phyloP scores from a whole-genome alignment of 371 early-diverging fungal species.

The Capillidium rhysosporum region DNA sequence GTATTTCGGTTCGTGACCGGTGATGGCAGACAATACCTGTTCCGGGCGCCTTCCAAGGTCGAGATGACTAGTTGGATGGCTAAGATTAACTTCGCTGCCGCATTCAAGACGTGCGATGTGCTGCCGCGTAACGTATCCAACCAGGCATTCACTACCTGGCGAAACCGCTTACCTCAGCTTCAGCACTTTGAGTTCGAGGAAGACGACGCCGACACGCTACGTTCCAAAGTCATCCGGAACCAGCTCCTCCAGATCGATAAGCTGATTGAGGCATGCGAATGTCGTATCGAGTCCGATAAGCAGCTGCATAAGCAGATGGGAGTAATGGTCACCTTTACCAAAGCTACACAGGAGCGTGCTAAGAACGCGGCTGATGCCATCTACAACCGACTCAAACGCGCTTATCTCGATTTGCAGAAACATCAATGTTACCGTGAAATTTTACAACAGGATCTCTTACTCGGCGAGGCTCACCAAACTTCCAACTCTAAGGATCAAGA shows the following conservation, averaged over 20 bases:
- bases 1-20: conserved; percentile 47
- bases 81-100: conserved; percentile 57
- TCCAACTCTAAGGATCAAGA: too few species aligned
- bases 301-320: conserved; percentile 37
- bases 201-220: neutral
- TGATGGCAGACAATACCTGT: conserved; percentile 45
- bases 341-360: conserved; percentile 32
- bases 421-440: conserved; percentile 48
- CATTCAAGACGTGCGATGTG: conserved; percentile 41
- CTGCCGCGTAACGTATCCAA: conserved; percentile 16
- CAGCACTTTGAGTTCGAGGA: conserved; percentile 6
- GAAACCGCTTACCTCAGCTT: conserved; percentile 1
- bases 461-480: too few species aligned
- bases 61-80: conserved; percentile 67
- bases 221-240: neutral
- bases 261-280: conserved; percentile 10
- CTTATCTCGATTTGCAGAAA: conserved; percentile 32
- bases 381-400: conserved; percentile 25
- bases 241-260: conserved; percentile 2
- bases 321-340: conserved; percentile 39
- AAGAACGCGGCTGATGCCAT: conserved; percentile 27
- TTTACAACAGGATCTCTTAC: conserved; percentile 16
- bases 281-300: conserved; percentile 21
- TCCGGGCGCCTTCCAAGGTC: conserved; percentile 35
- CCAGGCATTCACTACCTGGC: conserved; percentile 6